These are phyloP conservation scores for Cercis canadensis DNA, from an alignment of 306 rosid genomes.

Conservation along the genomic window DNA sequence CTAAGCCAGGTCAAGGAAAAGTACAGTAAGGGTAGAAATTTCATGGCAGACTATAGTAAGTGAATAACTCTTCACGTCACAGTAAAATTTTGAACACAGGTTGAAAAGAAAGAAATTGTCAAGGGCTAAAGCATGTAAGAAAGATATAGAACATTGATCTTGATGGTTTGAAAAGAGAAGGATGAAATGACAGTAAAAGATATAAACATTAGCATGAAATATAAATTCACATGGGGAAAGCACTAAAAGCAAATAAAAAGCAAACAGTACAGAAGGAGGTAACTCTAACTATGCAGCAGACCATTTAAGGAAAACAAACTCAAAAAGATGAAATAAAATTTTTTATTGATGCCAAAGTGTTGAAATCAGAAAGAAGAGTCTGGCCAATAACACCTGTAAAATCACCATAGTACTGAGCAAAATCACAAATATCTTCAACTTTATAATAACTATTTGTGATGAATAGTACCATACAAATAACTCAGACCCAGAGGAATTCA, in stretches of 20 bases:
- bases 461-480: no score
- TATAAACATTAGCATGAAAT: constrained; percentile 5
- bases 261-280: background rate
- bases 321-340: background rate
- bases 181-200: background rate
- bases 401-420: no score
- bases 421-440: no score
- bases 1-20: constrained; percentile 50
- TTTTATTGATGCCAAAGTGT: background rate
- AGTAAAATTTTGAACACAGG: background rate
- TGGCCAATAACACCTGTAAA: no score
- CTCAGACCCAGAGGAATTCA: no score
- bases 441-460: no score
- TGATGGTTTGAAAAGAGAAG: background rate
- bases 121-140: background rate
- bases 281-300: background rate
- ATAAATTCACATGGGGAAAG: background rate
- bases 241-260: background rate
- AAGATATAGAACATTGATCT: background rate
- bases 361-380: background rate
- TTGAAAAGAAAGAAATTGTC: background rate
- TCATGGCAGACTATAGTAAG: background rate
- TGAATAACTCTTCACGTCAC: background rate
- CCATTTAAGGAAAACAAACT: background rate
- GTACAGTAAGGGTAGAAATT: background rate